Conservation (phyloP, 1,139 yeast species). For the Candida tropicalis region DNA sequence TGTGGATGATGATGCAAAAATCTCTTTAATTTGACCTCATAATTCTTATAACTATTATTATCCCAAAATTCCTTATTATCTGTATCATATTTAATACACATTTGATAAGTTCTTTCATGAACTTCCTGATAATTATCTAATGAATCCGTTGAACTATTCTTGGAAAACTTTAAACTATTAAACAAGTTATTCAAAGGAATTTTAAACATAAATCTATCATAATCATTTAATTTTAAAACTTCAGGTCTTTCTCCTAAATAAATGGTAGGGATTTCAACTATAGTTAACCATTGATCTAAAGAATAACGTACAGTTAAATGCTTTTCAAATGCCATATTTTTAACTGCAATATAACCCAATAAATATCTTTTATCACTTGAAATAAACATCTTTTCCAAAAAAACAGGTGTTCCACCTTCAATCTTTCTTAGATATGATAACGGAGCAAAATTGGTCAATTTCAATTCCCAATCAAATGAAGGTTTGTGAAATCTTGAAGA, state of each 20-base stretch:
- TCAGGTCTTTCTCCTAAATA: slow-evolving; percentile 65
- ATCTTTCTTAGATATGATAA: slow-evolving; percentile 42
- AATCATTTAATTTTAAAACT: slow-evolving; percentile 48
- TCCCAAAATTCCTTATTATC: slow-evolving; percentile 71
- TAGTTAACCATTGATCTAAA: slow-evolving; percentile 71
- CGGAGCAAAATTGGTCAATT: slow-evolving; percentile 48
- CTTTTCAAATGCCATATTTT: slow-evolving; percentile 68
- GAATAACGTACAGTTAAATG: slow-evolving; percentile 65
- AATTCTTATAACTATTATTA: slow-evolving; percentile 64
- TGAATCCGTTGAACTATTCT: slow-evolving; percentile 12
- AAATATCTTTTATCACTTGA: slow-evolving; percentile 57
- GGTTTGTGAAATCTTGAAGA: slow-evolving; percentile 28
- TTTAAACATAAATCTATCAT: slow-evolving; percentile 62
- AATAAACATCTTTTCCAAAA: slow-evolving; percentile 65
- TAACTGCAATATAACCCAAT: slow-evolving; percentile 76
- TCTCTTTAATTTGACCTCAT: slow-evolving; percentile 51
- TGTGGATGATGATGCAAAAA: slow-evolving; percentile 10
- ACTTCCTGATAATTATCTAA: slow-evolving; percentile 10
- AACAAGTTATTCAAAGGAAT: slow-evolving; percentile 47
- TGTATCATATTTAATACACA: slow-evolving; percentile 63
- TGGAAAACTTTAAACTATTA: slow-evolving; percentile 28
- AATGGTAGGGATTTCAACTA: slow-evolving; percentile 65
- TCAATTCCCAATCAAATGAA: slow-evolving; percentile 50
- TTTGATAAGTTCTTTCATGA: slow-evolving; percentile 29
- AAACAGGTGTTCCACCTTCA: slow-evolving; percentile 47